Conservation (phyloP, 306 rosid species). For the Oxytropis ochrocephala region DNA sequence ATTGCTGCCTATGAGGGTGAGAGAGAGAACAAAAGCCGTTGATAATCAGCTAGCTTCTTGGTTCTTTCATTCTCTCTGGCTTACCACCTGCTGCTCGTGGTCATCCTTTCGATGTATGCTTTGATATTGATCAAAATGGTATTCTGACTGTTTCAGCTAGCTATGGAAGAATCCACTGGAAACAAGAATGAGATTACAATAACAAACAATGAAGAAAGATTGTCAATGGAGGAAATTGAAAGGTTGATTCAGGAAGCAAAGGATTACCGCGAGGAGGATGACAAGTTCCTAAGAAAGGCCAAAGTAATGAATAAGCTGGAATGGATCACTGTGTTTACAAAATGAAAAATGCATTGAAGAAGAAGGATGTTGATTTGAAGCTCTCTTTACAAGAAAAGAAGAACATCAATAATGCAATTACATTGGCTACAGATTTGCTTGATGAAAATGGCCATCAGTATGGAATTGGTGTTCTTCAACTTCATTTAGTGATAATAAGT, state of each 20-base stretch:
- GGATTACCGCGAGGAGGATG: slow-evolving; percentile 31
- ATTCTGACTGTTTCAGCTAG: slow-evolving; percentile 27
- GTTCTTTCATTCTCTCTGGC: slow-evolving; percentile 9
- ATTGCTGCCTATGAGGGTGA: slow-evolving; percentile 48
- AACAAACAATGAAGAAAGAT: slow-evolving; percentile 29
- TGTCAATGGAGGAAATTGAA: slow-evolving; percentile 26
- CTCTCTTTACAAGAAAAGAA: neutral
- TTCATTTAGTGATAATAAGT: neutral
- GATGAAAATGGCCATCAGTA: neutral
- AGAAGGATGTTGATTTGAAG: neutral
- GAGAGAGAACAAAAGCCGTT: slow-evolving; percentile 26
- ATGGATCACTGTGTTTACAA: slow-evolving; percentile 31
- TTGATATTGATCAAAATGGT: slow-evolving; percentile 27
- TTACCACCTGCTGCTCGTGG: slow-evolving; percentile 36
- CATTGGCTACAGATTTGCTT: slow-evolving; percentile 21
- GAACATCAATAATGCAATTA: slow-evolving; percentile 30
- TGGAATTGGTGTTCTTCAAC: neutral
- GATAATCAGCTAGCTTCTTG: slow-evolving; percentile 32
- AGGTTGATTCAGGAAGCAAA: slow-evolving; percentile 41
- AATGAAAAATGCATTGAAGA: slow-evolving; percentile 9
- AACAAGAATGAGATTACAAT: slow-evolving; percentile 27
- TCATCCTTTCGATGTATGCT: slow-evolving; percentile 25
- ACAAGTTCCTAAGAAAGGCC: slow-evolving; percentile 19
- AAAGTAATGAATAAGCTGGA: slow-evolving; percentile 15
- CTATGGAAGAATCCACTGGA: slow-evolving; percentile 31